Evolutionary conservation across 176 grass and related monocot species (phyloP).

Genomic region (Ananas comosus): DNA sequence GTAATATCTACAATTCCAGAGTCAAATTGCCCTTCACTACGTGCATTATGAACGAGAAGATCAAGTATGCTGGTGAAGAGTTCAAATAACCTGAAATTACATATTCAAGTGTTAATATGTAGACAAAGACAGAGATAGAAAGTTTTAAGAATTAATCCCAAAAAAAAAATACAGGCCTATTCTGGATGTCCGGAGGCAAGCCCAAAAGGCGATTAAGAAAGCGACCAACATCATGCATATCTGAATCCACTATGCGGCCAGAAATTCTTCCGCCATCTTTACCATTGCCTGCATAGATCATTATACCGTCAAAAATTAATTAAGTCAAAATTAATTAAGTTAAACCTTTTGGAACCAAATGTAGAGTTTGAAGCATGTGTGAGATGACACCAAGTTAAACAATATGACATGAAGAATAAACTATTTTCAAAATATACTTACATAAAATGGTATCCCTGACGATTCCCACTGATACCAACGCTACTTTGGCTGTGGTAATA

Average conservation of each 20-base stretch:
- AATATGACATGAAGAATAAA: constrained; percentile 9
- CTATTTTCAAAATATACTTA: constrained; percentile 40
- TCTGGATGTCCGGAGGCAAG: constrained; percentile 80
- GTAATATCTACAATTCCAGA: constrained; percentile 99
- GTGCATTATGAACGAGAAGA: constrained; percentile 75
- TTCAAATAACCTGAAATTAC: constrained; percentile 73
- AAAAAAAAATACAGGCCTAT: constrained; percentile 44
- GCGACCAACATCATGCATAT: constrained; percentile 96
- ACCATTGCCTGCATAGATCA: constrained; percentile 46
- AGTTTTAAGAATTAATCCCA: not conserved
- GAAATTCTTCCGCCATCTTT: constrained; percentile 69
- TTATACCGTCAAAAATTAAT: not conserved
- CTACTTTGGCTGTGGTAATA: constrained; percentile 64
- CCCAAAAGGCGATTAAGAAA: constrained; percentile 96
- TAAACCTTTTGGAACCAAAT: not conserved
- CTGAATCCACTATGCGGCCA: constrained; percentile 87
- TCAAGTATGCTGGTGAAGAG: constrained; percentile 79
- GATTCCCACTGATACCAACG: constrained; percentile 92
- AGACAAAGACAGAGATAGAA: not conserved
- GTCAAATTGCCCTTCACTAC: constrained; percentile 90
- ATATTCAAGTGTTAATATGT: constrained; percentile 11
- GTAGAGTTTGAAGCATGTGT: not conserved
- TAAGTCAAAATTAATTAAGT: too few species aligned
- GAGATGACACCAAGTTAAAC: not conserved
- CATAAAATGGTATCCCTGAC: constrained; percentile 66